Evolutionary conservation across 2,329 filamentous ascomycete genomes (phyloP).

Genomic region (Xylaria sp.): DNA sequence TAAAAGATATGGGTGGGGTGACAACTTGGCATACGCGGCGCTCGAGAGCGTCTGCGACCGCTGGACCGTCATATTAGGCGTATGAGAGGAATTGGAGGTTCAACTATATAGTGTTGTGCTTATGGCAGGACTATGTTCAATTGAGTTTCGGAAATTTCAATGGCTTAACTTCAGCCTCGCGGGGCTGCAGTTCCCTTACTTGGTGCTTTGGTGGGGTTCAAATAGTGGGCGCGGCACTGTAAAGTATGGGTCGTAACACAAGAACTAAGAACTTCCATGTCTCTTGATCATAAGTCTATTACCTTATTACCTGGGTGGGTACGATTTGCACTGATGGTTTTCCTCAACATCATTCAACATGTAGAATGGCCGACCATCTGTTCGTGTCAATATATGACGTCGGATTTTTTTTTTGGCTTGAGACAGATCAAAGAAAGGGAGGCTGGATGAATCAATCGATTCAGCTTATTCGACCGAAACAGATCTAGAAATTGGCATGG

Average conservation of each 20-base stretch:
- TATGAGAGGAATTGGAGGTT: slow-evolving; percentile 24
- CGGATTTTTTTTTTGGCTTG: too few relatives aligned
- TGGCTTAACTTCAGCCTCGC: slow-evolving; percentile 32
- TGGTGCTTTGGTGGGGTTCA: slow-evolving; percentile 22
- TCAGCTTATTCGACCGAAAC: not conserved
- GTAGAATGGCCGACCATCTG: too few relatives aligned
- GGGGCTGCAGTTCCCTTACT: slow-evolving; percentile 23
- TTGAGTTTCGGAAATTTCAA: slow-evolving; percentile 34
- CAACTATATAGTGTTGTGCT: slow-evolving; percentile 14
- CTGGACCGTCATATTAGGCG: slow-evolving; percentile 50
- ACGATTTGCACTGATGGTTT: too few relatives aligned
- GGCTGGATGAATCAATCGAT: not conserved
- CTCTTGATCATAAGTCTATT: too few relatives aligned
- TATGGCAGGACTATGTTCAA: slow-evolving; percentile 4
- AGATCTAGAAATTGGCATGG: not conserved
- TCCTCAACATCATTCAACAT: too few relatives aligned
- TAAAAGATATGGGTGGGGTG: slow-evolving; percentile 88
- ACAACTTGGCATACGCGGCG: slow-evolving; percentile 86
- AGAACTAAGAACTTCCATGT: too few relatives aligned
- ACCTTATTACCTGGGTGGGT: too few relatives aligned
- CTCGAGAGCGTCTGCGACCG: slow-evolving; percentile 62
- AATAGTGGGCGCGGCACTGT: slow-evolving; percentile 6
- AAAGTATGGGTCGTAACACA: too few relatives aligned
- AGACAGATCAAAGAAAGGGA: too few relatives aligned
- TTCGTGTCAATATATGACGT: too few relatives aligned